A percentile compares a stretch with the other conserved stretches of the same genome.
Conservation (phyloP, 768 basidiomycete genomes). For the Cystobasidium ongulense region DNA sequence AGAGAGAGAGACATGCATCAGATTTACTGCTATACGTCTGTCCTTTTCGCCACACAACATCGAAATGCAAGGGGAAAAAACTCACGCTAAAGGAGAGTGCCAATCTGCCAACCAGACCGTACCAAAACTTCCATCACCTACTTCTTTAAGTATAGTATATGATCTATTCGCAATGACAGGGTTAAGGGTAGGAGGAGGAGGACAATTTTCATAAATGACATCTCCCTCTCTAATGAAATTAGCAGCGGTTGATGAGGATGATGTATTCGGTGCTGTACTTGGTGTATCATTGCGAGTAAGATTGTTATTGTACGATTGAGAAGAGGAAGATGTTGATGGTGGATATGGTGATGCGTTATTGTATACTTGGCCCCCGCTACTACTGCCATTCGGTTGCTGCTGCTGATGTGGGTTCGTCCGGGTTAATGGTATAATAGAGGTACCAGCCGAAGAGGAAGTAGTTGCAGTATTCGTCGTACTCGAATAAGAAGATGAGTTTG, state of each 20-base stretch:
- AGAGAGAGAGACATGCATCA: too few species aligned
- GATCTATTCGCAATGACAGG: slow-evolving; percentile 31
- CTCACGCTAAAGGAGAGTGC: slow-evolving; percentile 88
- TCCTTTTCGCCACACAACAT: neutral
- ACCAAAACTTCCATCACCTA: slow-evolving; percentile 97
- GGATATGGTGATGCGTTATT: neutral
- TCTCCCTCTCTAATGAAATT: slow-evolving; percentile 26
- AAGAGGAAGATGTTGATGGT: neutral
- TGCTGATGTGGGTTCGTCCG: slow-evolving; percentile 4
- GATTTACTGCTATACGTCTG: too few species aligned
- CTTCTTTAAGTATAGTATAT: slow-evolving; percentile 88
- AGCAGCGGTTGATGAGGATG: neutral
- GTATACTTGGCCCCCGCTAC: too few species aligned
- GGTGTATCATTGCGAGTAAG: neutral
- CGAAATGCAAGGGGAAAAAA: slow-evolving; percentile 48
- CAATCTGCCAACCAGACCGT: slow-evolving; percentile 99
- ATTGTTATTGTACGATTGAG: neutral
- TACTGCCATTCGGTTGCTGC: neutral
- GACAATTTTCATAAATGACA: slow-evolving; percentile 14
- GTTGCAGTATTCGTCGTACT: neutral
- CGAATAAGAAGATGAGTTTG: neutral
- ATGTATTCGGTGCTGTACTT: neutral
- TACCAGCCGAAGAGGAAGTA: neutral
- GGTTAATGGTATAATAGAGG: neutral
- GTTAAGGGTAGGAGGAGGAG: slow-evolving; percentile 7